phyloP scores from a whole-genome alignment of 768 basidiomycete genomes.

The Sarcomyxa edulis region DNA sequence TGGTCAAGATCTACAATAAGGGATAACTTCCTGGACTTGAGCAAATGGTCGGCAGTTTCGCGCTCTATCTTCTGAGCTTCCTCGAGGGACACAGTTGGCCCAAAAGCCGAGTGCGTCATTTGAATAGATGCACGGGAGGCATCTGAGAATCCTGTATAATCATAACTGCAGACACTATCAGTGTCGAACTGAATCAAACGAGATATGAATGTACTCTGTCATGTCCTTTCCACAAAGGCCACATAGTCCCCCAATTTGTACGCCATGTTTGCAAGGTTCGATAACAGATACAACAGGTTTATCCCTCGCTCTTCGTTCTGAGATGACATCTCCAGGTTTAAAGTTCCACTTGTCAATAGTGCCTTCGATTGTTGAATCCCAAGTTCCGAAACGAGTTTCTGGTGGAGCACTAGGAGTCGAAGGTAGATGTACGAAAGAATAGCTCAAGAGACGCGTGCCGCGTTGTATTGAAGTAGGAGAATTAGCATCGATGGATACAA shows the following conservation, averaged over 20 bases:
- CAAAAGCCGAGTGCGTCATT: slow-evolving; percentile 91
- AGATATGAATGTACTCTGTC: slow-evolving; percentile 58
- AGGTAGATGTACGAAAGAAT: slow-evolving; percentile 67
- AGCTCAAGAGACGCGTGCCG: slow-evolving; percentile 77
- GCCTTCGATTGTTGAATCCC: slow-evolving; percentile 88
- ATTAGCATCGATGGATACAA: slow-evolving; percentile 61
- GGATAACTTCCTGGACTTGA: slow-evolving; percentile 73
- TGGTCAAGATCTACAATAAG: slow-evolving; percentile 99
- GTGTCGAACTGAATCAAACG: neutral
- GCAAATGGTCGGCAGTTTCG: slow-evolving; percentile 75
- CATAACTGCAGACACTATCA: slow-evolving; percentile 40
- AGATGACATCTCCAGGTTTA: slow-evolving; percentile 59
- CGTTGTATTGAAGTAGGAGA: slow-evolving; percentile 46
- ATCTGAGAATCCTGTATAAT: slow-evolving; percentile 87
- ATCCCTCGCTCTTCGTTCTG: slow-evolving; percentile 51
- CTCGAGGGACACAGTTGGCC: slow-evolving; percentile 86
- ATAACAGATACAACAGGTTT: slow-evolving; percentile 59
- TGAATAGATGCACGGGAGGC: slow-evolving; percentile 83
- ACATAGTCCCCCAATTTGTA: slow-evolving; percentile 89
- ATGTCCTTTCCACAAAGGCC: slow-evolving; percentile 95
- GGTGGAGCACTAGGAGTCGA: slow-evolving; percentile 37
- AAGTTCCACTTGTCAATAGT: slow-evolving; percentile 67
- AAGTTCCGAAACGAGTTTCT: slow-evolving; percentile 80
- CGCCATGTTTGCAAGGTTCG: slow-evolving; percentile 96
- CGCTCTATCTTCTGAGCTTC: slow-evolving; percentile 88